Conservation (phyloP, 2,329 filamentous ascomycete genomes). For the Stachybotrys chartarum region DNA sequence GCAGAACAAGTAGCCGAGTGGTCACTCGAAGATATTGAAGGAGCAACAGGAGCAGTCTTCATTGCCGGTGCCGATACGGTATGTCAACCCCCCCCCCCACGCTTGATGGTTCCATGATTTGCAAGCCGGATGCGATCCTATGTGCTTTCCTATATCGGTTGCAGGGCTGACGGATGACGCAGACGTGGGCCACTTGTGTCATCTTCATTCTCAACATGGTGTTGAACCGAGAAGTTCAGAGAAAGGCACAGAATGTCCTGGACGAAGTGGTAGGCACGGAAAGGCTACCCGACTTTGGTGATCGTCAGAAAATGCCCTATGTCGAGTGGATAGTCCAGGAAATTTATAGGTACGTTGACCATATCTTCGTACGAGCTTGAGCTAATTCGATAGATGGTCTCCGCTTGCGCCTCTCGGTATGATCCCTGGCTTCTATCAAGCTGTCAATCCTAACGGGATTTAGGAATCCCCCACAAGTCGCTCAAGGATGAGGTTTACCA, state of each 20-base stretch:
- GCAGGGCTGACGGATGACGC: background rate
- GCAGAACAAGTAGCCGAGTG: conserved; percentile 10
- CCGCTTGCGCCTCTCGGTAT: conserved; percentile 38
- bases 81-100: conserved; percentile 3
- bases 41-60: conserved; percentile 40
- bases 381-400: conserved; percentile 20
- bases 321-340: conserved; percentile 39
- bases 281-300: conserved; percentile 37
- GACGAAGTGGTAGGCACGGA: conserved; percentile 33
- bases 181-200: conserved; percentile 23
- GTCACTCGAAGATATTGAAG: conserved; percentile 38
- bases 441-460: conserved; percentile 5
- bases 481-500: conserved; percentile 49
- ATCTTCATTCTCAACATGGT: conserved; percentile 35
- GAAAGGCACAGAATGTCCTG: conserved; percentile 36
- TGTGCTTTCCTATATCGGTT: background rate
- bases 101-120: background rate
- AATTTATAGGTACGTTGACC: conserved; percentile 23
- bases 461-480: conserved; percentile 45
- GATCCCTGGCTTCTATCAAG: background rate
- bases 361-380: background rate
- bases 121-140: too few species aligned
- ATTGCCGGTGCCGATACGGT: conserved; percentile 40
- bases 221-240: conserved; percentile 34
- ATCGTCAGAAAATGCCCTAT: conserved; percentile 33